These are phyloP conservation scores for Penicillium paxilli DNA, from an alignment of 495 filamentous ascomycete genomes.

Conservation along the genomic window DNA sequence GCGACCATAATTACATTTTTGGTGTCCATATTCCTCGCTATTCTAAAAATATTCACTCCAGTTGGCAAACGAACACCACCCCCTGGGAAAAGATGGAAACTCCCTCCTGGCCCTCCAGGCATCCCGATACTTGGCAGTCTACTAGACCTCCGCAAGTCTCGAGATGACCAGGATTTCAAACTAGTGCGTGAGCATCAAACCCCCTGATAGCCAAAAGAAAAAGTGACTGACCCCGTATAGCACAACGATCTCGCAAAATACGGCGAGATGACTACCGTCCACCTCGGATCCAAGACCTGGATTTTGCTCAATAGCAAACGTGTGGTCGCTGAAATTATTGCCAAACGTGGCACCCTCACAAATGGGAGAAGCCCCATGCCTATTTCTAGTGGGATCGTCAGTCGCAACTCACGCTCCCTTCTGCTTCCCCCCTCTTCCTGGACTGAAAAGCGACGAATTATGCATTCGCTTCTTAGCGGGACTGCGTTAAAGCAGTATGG, in stretches of 20 bases:
- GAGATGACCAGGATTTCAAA: neutral
- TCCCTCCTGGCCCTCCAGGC: neutral
- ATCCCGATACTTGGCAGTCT: neutral
- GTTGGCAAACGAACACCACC: neutral
- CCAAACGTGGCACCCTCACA: slow-evolving; percentile 30
- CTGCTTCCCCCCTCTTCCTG: slow-evolving; percentile 26
- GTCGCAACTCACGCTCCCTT: slow-evolving; percentile 26
- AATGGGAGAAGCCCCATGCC: slow-evolving; percentile 35
- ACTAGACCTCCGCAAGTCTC: too few species aligned
- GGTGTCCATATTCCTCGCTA: neutral
- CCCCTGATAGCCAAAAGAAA: neutral
- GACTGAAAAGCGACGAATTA: slow-evolving; percentile 37
- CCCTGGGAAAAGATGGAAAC: neutral
- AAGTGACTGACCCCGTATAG: neutral
- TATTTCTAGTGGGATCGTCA: slow-evolving; percentile 36
- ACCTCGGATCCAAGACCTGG: slow-evolving; percentile 36
- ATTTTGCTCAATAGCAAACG: slow-evolving; percentile 35
- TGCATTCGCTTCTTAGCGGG: slow-evolving; percentile 43
- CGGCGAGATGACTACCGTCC: slow-evolving; percentile 38
- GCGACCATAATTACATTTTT: too few species aligned
- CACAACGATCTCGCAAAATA: slow-evolving; percentile 13
- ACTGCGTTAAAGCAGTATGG: slow-evolving; percentile 32
- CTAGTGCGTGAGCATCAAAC: neutral
- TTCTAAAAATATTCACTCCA: neutral
- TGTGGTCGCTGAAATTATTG: slow-evolving; percentile 33